A percentile compares a stretch with the other conserved stretches of the same genome.
phyloP scores from a whole-genome alignment of 2,329 filamentous ascomycete genomes.

The Chrysosporium queenslandicum region DNA sequence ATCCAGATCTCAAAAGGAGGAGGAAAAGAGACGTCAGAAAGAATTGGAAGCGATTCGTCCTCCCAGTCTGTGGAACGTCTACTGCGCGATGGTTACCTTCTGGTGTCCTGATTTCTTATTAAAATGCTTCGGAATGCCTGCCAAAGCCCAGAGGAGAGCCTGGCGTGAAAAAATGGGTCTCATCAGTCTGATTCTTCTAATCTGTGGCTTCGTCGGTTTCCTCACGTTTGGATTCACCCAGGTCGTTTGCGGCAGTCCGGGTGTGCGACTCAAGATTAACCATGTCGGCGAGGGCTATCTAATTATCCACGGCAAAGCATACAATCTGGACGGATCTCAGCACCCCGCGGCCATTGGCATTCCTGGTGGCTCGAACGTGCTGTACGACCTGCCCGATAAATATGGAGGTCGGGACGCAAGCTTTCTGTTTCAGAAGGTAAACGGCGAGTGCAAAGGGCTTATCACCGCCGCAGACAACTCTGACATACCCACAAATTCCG shows the following conservation, averaged over 20 bases:
- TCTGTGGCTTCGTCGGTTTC: conserved; percentile 85
- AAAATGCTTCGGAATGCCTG: conserved; percentile 71
- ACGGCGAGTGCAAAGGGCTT: conserved; percentile 85
- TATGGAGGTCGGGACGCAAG: conserved; percentile 86
- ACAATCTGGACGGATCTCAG: conserved; percentile 64
- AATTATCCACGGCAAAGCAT: conserved; percentile 92
- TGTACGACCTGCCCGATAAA: conserved; percentile 74
- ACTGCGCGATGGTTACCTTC: conserved; percentile 88
- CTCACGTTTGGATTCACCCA: conserved; percentile 93
- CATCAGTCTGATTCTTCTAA: conserved; percentile 80
- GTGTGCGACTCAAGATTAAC: conserved; percentile 67
- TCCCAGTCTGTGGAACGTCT: conserved; percentile 87
- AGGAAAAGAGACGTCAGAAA: conserved; percentile 50
- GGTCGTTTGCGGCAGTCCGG: conserved; percentile 67
- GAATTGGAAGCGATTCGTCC: conserved; percentile 58
- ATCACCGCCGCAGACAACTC: conserved; percentile 64
- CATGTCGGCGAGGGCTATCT: conserved; percentile 73
- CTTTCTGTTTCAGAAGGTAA: conserved; percentile 97
- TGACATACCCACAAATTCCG: conserved; percentile 64
- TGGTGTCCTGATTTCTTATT: conserved; percentile 84
- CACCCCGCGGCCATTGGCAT: conserved; percentile 78
- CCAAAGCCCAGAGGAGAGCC: conserved; percentile 77
- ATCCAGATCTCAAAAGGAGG: conserved; percentile 45
- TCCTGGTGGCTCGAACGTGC: conserved; percentile 61
- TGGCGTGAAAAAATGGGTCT: conserved; percentile 98